phyloP scores from a whole-genome alignment of 2,329 filamentous ascomycete genomes.

The Calonectria hongkongensis region DNA sequence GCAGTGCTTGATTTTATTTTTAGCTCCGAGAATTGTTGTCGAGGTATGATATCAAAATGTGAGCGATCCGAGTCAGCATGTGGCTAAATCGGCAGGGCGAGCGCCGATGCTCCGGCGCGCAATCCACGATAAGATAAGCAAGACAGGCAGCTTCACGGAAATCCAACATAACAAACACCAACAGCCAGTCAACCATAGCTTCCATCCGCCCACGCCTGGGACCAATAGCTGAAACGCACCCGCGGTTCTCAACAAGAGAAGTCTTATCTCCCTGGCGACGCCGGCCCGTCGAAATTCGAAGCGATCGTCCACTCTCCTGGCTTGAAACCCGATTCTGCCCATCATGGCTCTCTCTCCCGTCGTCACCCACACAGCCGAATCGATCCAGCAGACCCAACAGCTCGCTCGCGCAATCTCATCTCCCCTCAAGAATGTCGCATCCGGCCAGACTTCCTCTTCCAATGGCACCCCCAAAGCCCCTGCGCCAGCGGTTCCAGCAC shows the following conservation, averaged over 20 bases:
- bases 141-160: slow-evolving; percentile 17
- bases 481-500: slow-evolving; percentile 55
- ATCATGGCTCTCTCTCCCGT: slow-evolving; percentile 69
- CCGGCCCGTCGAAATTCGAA: slow-evolving; percentile 8
- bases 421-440: slow-evolving; percentile 65
- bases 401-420: slow-evolving; percentile 62
- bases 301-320: neutral
- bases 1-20: neutral
- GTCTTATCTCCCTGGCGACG: neutral
- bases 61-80: neutral
- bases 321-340: slow-evolving; percentile 17
- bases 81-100: slow-evolving; percentile 17
- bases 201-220: neutral
- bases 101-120: slow-evolving; percentile 34
- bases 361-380: slow-evolving; percentile 63
- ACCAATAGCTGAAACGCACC: neutral
- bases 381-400: slow-evolving; percentile 55
- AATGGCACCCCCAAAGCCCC: slow-evolving; percentile 67
- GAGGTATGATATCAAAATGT: neutral
- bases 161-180: slow-evolving; percentile 2
- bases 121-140: slow-evolving; percentile 33
- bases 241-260: neutral
- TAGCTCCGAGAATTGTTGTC: neutral
- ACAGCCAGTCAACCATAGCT: neutral
- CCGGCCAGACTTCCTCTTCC: slow-evolving; percentile 58